Evolutionary conservation across 1,284 basidiomycete genomes (phyloP).

Genomic region (Ganoderma lingzhi): DNA sequence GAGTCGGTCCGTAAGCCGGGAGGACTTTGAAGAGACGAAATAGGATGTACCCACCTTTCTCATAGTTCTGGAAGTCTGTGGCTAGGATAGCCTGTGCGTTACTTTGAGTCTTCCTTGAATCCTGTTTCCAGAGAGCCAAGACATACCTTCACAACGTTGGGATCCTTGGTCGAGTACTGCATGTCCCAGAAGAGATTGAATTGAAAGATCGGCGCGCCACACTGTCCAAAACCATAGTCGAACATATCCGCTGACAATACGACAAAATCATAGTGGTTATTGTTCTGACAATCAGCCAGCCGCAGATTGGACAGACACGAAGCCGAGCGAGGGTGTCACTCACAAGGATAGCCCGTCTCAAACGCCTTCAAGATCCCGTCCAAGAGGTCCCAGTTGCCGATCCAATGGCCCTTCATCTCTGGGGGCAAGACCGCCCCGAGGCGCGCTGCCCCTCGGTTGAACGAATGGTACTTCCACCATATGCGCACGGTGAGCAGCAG

Average conservation of each 20-base stretch:
- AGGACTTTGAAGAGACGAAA: not conserved
- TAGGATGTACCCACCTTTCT: conserved; percentile 46
- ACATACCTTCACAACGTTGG: conserved; percentile 30
- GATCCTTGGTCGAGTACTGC: conserved; percentile 26
- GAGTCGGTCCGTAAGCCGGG: not conserved
- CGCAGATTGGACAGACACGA: not conserved
- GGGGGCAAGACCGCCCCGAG: conserved; percentile 31
- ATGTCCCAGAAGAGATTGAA: conserved; percentile 43
- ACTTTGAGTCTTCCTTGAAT: not conserved
- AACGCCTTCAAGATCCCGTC: conserved; percentile 24
- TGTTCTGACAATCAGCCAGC: not conserved
- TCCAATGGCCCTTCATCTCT: conserved; percentile 26
- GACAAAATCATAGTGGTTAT: not conserved
- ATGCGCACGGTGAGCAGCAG: conserved; percentile 21
- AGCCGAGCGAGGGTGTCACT: conserved; percentile 6
- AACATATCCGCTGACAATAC: conserved; percentile 29
- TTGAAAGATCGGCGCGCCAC: conserved; percentile 34
- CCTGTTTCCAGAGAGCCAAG: not conserved
- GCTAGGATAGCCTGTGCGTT: conserved; percentile 45
- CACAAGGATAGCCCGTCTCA: conserved; percentile 34
- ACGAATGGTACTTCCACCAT: conserved; percentile 22
- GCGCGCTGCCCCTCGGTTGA: conserved; percentile 25
- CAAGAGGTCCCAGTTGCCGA: conserved; percentile 33
- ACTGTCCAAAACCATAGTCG: conserved; percentile 21
- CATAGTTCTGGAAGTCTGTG: conserved; percentile 52